Evolutionary conservation across 768 basidiomycete genomes (phyloP).

Genomic region (Calocybe gangraenosa): DNA sequence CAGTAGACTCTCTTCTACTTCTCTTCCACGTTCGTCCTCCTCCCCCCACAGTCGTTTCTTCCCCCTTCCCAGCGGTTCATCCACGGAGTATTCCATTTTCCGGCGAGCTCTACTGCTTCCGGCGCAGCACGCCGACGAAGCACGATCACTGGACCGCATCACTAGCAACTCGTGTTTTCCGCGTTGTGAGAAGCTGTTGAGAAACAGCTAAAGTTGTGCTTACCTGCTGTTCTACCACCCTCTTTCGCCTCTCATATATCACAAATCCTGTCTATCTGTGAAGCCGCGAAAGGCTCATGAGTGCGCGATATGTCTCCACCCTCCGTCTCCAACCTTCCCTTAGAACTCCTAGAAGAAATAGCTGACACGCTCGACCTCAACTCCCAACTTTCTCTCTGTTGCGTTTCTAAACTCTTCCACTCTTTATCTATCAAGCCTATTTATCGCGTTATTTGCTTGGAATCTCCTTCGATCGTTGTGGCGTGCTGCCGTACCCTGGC

Average conservation of each 20-base stretch:
- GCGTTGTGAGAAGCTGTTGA: conserved; percentile 12
- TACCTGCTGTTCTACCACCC: background rate
- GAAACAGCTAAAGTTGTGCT: conserved; percentile 1
- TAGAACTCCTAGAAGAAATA: conserved; percentile 32
- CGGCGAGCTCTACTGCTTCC: conserved; percentile 5
- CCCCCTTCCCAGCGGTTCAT: background rate
- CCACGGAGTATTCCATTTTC: conserved; percentile 1
- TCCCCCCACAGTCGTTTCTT: conserved; percentile 2
- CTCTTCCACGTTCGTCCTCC: background rate
- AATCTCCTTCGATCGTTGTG: conserved; percentile 23
- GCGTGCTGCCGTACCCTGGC: conserved; percentile 30
- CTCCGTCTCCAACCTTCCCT: conserved; percentile 23
- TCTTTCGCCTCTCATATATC: background rate
- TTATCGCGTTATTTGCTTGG: conserved; percentile 29
- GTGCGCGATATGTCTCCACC: no score
- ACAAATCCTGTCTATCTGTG: background rate
- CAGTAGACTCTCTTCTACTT: background rate
- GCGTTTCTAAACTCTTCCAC: conserved; percentile 29
- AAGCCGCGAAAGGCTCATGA: no score
- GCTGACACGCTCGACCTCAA: conserved; percentile 23
- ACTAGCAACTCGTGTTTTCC: conserved; percentile 15
- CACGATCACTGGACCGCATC: conserved; percentile 7
- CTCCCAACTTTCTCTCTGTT: conserved; percentile 27
- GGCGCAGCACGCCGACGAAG: conserved; percentile 1
- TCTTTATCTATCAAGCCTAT: conserved; percentile 27